Evolutionary conservation across 768 basidiomycete species (phyloP).

Genomic region (Mycena indigotica): DNA sequence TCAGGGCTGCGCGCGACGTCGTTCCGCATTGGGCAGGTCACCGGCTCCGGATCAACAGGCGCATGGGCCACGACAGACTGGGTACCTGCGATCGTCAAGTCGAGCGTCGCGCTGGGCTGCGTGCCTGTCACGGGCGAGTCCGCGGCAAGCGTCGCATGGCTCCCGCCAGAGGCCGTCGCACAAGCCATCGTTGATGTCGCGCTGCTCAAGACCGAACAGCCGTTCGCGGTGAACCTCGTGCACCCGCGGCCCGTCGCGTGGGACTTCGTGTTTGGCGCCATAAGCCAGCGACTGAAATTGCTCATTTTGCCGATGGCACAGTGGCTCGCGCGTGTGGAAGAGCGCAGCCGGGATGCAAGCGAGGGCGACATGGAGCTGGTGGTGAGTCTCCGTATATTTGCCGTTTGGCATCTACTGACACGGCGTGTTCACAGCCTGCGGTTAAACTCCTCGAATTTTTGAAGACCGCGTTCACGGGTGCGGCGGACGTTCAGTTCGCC

Average conservation of each 20-base stretch:
- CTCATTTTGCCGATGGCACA: constrained; percentile 28
- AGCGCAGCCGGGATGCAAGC: constrained; percentile 21
- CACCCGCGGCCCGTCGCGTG: constrained; percentile 40
- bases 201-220: constrained; percentile 20
- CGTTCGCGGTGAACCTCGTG: constrained; percentile 37
- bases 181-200: constrained; percentile 35
- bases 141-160: constrained; percentile 35
- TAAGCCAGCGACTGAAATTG: constrained; percentile 26
- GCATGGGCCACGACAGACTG: constrained; percentile 36
- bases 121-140: constrained; percentile 17
- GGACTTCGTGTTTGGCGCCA: constrained; percentile 26
- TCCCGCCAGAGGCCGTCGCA: constrained; percentile 39
- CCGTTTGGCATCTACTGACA: too few relatives aligned
- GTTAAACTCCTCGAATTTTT: background rate
- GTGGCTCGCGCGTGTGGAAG: constrained; percentile 34
- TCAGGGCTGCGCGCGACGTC: constrained; percentile 35
- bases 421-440: too few relatives aligned
- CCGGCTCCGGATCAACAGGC: constrained; percentile 28
- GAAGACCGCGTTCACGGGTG: background rate
- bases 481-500: background rate
- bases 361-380: constrained; percentile 32
- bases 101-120: constrained; percentile 21
- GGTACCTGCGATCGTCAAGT: constrained; percentile 32
- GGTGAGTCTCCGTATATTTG: too few relatives aligned
- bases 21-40: constrained; percentile 27